Base-by-base conservation (phyloP, 768 basidiomycete species). In the Termitomyces sp. region DNA sequence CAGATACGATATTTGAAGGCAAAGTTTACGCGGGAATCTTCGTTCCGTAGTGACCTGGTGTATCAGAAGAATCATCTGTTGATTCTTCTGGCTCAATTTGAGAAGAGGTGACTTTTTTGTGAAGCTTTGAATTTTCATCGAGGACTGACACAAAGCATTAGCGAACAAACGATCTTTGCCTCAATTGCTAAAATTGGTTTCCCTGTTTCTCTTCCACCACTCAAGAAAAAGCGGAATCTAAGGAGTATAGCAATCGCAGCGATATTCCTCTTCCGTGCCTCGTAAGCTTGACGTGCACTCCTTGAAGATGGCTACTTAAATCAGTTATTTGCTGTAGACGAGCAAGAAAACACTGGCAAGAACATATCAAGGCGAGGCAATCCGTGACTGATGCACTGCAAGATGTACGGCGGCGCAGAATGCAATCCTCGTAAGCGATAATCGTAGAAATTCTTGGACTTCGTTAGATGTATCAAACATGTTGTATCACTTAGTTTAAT, bases 1-100 rank as follows among this genome's bases (percentile, higher is more conserved):
- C 93, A 97, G 69, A 93, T 97, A 58, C 82, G 80, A 42, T 98
- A 97, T 71, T 78, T 98, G 63, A 96, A 98, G 69, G 88, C 90
- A 55, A 93, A 92, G 67, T 95, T 87, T 71, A 88, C 84, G 3
- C 82, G 96, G 26, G 97, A 99, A 73, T 82, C 86, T 10, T 78
- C 79, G 0, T 83, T 97, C 76, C 82, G 96, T 34, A 77, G 76
- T 58, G 86, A 86, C 63, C 77, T 98, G 46, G 76, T 79, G 16
- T 86, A 93, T 65, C 97, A 98, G 75, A 99, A 99, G 68, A 76
- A 81, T 47, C 98, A 98, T 68, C 77, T 98, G 12, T 74, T 94
- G 9, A 72, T 85, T 3, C 75, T 95, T n/a, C 72, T 97, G 26
- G 68, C 80, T 22, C 79, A 81, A 57, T 84, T 86, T 56, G 87